Percentiles rank a stretch among this genome's conserved stretches.
These are phyloP conservation scores for Gnomoniopsis smithogilvyi DNA, from an alignment of 2,329 filamentous ascomycete species.

Conservation along the genomic window DNA sequence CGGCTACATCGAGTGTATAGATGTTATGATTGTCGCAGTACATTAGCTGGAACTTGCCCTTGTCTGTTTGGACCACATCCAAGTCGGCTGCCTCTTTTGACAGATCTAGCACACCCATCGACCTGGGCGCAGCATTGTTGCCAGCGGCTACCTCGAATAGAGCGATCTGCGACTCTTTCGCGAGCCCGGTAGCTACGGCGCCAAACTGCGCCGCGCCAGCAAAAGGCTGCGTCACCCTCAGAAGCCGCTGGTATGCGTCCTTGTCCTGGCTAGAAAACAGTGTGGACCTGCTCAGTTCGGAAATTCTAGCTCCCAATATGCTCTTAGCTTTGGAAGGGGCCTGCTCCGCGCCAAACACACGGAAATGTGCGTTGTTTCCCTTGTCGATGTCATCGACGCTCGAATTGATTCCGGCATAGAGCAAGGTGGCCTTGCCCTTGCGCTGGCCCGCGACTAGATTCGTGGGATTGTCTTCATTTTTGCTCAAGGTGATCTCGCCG, in stretches of 20 bases:
- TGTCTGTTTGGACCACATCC: slow-evolving; percentile 62
- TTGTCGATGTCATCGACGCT: slow-evolving; percentile 67
- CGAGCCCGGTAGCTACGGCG: slow-evolving; percentile 74
- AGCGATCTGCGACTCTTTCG: slow-evolving; percentile 72
- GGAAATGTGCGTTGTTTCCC: slow-evolving; percentile 80
- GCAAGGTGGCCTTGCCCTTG: slow-evolving; percentile 51
- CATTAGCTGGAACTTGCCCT: slow-evolving; percentile 65
- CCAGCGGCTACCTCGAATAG: slow-evolving; percentile 66
- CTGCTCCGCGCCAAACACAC: slow-evolving; percentile 63
- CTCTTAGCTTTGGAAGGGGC: slow-evolving; percentile 27
- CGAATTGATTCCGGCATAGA: slow-evolving; percentile 82
- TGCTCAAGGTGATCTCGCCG: slow-evolving; percentile 73
- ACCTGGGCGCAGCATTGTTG: slow-evolving; percentile 48
- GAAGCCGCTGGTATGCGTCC: slow-evolving; percentile 56
- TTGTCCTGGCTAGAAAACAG: slow-evolving; percentile 52
- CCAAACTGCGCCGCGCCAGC: slow-evolving; percentile 62
- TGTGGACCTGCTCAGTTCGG: slow-evolving; percentile 49
- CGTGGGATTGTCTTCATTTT: slow-evolving; percentile 85
- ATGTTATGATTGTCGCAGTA: slow-evolving; percentile 79
- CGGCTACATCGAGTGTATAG: slow-evolving; percentile 60
- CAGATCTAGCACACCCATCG: slow-evolving; percentile 48
- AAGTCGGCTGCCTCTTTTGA: slow-evolving; percentile 63
- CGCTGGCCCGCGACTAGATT: slow-evolving; percentile 69
- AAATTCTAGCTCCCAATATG: slow-evolving; percentile 37
- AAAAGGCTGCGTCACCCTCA: slow-evolving; percentile 51